These are phyloP conservation scores for Iberis pinnata DNA, from an alignment of 345 rosid genomes.

Conservation along the genomic window DNA sequence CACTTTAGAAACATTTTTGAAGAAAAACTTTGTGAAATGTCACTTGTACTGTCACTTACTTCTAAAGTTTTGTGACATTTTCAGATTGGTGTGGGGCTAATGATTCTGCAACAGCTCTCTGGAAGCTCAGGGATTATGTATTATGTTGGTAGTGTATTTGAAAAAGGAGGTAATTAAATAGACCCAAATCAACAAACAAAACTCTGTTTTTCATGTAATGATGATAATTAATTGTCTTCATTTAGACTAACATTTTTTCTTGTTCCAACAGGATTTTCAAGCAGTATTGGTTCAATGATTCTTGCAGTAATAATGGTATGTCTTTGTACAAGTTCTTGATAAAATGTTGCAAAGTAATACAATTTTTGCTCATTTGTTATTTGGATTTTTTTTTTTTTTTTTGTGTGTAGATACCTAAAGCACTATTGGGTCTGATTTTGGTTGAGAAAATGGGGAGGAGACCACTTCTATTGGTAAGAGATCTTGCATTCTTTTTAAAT, in stretches of 20 bases:
- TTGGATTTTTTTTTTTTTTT: too few species aligned
- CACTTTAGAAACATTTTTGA: too few species aligned
- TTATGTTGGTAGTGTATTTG: conserved; percentile 36
- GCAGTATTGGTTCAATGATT: conserved; percentile 32
- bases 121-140: conserved; percentile 35
- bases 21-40: too few species aligned
- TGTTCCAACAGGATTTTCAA: conserved; percentile 32
- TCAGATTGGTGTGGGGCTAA: conserved; percentile 48
- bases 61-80: too few species aligned
- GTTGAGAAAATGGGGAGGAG: conserved; percentile 39
- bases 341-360: background rate
- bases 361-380: too few species aligned
- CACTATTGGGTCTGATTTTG: conserved; percentile 16
- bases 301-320: conserved; percentile 39
- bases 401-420: conserved; percentile 28
- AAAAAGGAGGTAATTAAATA: conserved; percentile 41
- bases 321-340: background rate
- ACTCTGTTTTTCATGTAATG: background rate
- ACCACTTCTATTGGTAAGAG: conserved; percentile 34
- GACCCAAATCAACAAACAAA: background rate
- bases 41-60: too few species aligned
- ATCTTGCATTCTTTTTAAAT: background rate
- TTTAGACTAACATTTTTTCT: conserved; percentile 1
- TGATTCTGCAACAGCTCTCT: conserved; percentile 42
- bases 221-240: background rate